Base-by-base conservation (phyloP, 192 early-diverging fungal species). In the Coemansia guatemalensis region DNA sequence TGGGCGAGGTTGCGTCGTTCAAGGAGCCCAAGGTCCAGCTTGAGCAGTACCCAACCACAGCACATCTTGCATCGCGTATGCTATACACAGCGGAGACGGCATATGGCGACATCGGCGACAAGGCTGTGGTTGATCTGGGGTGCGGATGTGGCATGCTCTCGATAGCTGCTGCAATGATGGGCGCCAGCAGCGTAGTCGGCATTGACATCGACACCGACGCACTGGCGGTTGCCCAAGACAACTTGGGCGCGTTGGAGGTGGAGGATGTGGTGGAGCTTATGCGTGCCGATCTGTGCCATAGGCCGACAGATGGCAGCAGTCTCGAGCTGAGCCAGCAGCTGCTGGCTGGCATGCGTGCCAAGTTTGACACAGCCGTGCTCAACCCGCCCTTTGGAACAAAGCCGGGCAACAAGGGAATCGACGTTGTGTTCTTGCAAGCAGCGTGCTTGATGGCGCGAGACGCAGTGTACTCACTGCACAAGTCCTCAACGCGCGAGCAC, bases 331-430 rank as follows among this genome's bases (percentile, higher is more conserved):
- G 75, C 62, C 49, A 56, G 17, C 62, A 29, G 17, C 50, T 71
- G 27, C 60, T 85, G 5, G 65, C 73, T 21, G 57, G 75, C 27
- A 85, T 87, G 74, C 67, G 66, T 24, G 68, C 65, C 4, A 75
- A 74, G 62, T 80, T 90, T 32, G 90, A 92, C 75, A 90, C 89
- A n/a, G 87, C 90, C 47, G 65, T 92, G 20, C 88, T 90, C 83
- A 92, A 92, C 69, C 90, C 90, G 69, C 90, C 90, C 0, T 92
- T 92, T 72, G 90, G 90, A 20, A 92, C 90, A 3, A 92, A 89
- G 59, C 81, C 81, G 2, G 81, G 79, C 7, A 87, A 87, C 68
- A 88, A 88, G 58, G 90, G 90, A 18, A 86, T 90, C 20, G 90
- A 92, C 59, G 83, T 87, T 70, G 73, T 85, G 26, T 88, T 92